Evolutionary conservation across 1,284 basidiomycete genomes (phyloP).

Genomic region (Singerocomus inundabilis): DNA sequence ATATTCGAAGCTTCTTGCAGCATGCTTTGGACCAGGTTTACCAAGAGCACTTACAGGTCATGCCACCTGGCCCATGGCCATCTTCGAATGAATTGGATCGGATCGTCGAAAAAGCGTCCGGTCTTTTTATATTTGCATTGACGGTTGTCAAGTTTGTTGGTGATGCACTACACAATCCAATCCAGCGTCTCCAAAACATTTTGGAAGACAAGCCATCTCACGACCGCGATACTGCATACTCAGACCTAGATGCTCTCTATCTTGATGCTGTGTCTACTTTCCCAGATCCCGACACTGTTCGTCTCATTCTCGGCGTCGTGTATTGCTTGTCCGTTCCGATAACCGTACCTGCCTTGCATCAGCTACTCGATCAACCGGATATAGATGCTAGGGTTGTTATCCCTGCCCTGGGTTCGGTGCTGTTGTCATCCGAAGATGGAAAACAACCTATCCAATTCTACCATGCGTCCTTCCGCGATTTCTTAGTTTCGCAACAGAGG

Average conservation of each 20-base stretch:
- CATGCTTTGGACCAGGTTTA: constrained; percentile 10
- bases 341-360: constrained; percentile 16
- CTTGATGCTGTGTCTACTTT: constrained; percentile 22
- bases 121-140: constrained; percentile 29
- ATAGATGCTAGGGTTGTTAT: constrained; percentile 19
- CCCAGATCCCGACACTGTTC: constrained; percentile 14
- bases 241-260: constrained; percentile 23
- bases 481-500: constrained; percentile 18
- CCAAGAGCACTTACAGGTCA: no score
- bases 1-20: constrained; percentile 18
- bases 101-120: constrained; percentile 22
- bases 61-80: constrained; percentile 29
- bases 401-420: constrained; percentile 19
- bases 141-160: constrained; percentile 24
- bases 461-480: constrained; percentile 24
- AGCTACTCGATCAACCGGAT: constrained; percentile 13
- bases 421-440: constrained; percentile 22
- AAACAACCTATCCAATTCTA: constrained; percentile 24
- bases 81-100: constrained; percentile 15
- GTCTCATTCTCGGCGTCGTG: constrained; percentile 22
- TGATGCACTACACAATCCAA: constrained; percentile 13
- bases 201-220: constrained; percentile 9
- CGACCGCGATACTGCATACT: constrained; percentile 15
- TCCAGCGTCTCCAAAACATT: constrained; percentile 15
- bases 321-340: constrained; percentile 20